A percentile compares a stretch with the other conserved stretches of the same genome.
Evolutionary conservation across 169 alveolate species (phyloP).

Genomic region (Plasmodium berghei): DNA sequence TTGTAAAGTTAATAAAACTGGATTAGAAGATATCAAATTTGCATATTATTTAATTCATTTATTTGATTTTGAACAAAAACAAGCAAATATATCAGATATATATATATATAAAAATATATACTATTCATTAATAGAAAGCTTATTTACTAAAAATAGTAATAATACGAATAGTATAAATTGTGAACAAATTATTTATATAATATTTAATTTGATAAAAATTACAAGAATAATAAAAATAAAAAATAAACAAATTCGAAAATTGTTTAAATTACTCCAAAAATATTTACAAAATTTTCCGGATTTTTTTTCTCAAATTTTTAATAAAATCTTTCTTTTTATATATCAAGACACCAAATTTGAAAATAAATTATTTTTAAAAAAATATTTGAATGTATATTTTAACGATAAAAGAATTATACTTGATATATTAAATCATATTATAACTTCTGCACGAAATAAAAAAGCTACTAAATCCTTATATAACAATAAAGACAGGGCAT

Average conservation of each 20-base stretch:
- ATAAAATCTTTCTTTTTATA: slow-evolving; percentile 40
- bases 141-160: background rate
- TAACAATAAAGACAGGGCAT: background rate
- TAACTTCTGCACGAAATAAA: background rate
- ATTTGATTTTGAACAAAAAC: slow-evolving; percentile 19
- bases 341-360: slow-evolving; percentile 47
- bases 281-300: slow-evolving; percentile 22
- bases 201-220: slow-evolving; percentile 52
- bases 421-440: slow-evolving; percentile 22
- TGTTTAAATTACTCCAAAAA: slow-evolving; percentile 24
- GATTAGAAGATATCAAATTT: slow-evolving; percentile 66
- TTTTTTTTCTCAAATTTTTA: slow-evolving; percentile 16
- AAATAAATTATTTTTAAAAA: slow-evolving; percentile 20
- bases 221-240: slow-evolving; percentile 28
- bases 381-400: slow-evolving; percentile 26
- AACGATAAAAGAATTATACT: slow-evolving; percentile 29
- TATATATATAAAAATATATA: slow-evolving; percentile 43
- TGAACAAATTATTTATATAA: slow-evolving; percentile 1
- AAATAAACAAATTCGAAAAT: slow-evolving; percentile 5
- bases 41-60: slow-evolving; percentile 20
- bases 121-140: slow-evolving; percentile 32
- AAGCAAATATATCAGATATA: slow-evolving; percentile 1
- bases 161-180: background rate
- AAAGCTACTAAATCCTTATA: background rate
- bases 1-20: slow-evolving; percentile 33